These are phyloP conservation scores for Taiozyma sp. DNA, from an alignment of 1,139 yeast genomes.

Conservation along the genomic window DNA sequence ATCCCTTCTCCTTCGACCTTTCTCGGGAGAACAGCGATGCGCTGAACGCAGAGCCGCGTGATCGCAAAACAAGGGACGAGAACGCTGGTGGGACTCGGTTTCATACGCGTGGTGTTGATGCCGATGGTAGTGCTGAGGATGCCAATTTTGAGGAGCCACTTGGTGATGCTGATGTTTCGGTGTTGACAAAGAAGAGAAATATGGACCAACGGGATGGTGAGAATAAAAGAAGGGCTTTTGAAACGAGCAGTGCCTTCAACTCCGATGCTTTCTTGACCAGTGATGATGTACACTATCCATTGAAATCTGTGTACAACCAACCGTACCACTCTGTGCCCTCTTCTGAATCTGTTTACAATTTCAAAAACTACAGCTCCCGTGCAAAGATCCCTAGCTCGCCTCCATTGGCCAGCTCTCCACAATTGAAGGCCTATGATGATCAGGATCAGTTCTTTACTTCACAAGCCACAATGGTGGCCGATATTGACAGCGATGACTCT, in stretches of 20 bases:
- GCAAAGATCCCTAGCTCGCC: conserved; percentile 21
- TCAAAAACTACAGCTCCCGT: conserved; percentile 2
- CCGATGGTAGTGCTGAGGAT: background rate
- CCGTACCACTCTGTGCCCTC: conserved; percentile 12
- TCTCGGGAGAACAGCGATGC: conserved; percentile 24
- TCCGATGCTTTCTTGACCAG: conserved; percentile 18
- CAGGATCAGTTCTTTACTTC: conserved; percentile 8
- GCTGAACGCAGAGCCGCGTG: conserved; percentile 25
- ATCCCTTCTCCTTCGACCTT: conserved; percentile 28
- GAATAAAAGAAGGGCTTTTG: conserved; percentile 17
- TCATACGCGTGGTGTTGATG: conserved; percentile 23
- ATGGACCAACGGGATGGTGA: conserved; percentile 24
- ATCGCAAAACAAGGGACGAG: conserved; percentile 20
- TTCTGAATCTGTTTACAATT: conserved; percentile 20
- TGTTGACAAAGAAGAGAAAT: conserved; percentile 21
- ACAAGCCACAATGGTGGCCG: conserved; percentile 22
- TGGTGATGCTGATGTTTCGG: background rate
- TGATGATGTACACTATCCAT: conserved; percentile 12
- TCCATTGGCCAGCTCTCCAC: conserved; percentile 21
- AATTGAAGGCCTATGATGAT: conserved; percentile 4
- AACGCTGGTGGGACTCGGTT: conserved; percentile 24
- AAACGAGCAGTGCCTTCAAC: conserved; percentile 8
- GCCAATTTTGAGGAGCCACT: background rate
- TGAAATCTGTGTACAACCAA: conserved; percentile 5
- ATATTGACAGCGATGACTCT: conserved; percentile 9